These are phyloP conservation scores for Coemansia sp. DNA, from an alignment of 192 early-diverging fungal species.

Conservation along the genomic window DNA sequence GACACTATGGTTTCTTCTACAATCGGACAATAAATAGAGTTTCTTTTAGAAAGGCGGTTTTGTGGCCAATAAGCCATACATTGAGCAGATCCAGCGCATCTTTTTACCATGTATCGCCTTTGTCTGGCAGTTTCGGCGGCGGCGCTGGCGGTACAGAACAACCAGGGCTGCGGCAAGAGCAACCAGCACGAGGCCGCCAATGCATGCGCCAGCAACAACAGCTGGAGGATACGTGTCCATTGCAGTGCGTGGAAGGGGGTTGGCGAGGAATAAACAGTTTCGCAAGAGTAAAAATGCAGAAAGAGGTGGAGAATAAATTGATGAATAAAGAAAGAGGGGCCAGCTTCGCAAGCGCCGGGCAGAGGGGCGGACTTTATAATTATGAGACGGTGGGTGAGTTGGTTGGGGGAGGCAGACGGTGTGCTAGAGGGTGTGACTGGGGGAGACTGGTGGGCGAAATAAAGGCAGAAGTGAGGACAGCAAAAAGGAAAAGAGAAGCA, in stretches of 20 bases:
- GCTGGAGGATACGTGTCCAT: slow-evolving; percentile 12
- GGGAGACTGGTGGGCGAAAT: background rate
- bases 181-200: slow-evolving; percentile 16
- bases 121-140: slow-evolving; percentile 2
- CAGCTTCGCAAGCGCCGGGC: background rate
- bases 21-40: background rate
- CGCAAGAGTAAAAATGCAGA: slow-evolving; percentile 1
- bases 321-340: background rate
- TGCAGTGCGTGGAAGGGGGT: background rate
- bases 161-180: slow-evolving; percentile 1
- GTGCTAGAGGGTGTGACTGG: background rate
- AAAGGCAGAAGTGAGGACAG: background rate
- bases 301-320: background rate
- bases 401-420: background rate
- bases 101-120: slow-evolving; percentile 19
- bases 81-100: background rate
- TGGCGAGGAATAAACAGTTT: background rate
- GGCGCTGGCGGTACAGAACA: slow-evolving; percentile 14
- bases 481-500: background rate
- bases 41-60: background rate
- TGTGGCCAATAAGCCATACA: background rate
- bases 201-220: slow-evolving; percentile 16
- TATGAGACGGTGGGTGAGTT: background rate
- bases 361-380: background rate
- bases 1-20: slow-evolving; percentile 13